Conservation (phyloP, 495 filamentous ascomycete genomes). For the Podospora conica region DNA sequence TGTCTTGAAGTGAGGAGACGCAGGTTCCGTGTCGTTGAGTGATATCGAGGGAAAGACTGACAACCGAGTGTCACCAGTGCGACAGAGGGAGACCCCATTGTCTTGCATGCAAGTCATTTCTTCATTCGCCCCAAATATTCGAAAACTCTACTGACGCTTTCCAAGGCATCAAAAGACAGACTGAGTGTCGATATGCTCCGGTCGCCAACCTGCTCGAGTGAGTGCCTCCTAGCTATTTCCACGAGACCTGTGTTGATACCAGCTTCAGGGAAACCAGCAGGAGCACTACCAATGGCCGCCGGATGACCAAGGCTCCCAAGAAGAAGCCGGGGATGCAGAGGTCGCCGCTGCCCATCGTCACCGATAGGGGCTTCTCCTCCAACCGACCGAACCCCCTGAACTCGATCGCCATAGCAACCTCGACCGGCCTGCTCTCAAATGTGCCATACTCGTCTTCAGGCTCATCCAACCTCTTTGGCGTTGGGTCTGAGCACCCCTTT, state of each 20-base stretch:
- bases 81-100: conserved; percentile 56
- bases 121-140: background rate
- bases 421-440: conserved; percentile 58
- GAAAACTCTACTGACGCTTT: background rate
- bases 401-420: conserved; percentile 43
- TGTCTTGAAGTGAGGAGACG: background rate
- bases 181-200: conserved; percentile 60
- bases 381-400: conserved; percentile 32
- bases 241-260: conserved; percentile 3
- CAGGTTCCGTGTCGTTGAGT: background rate
- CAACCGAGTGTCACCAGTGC: conserved; percentile 38
- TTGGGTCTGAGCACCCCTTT: conserved; percentile 59
- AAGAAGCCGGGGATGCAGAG: conserved; percentile 28
- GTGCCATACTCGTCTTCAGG: conserved; percentile 57
- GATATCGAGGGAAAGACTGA: background rate
- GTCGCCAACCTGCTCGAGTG: conserved; percentile 65
- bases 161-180: conserved; percentile 58
- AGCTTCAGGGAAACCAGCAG: conserved; percentile 41
- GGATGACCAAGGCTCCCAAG: conserved; percentile 55
- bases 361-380: conserved; percentile 38
- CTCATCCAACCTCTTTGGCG: conserved; percentile 63
- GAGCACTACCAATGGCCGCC: conserved; percentile 44
- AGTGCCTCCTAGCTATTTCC: conserved; percentile 20
- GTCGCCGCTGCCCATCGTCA: conserved; percentile 38
- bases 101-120: conserved; percentile 51